Conservation (phyloP, 768 basidiomycete genomes). For the Mycena pura region DNA sequence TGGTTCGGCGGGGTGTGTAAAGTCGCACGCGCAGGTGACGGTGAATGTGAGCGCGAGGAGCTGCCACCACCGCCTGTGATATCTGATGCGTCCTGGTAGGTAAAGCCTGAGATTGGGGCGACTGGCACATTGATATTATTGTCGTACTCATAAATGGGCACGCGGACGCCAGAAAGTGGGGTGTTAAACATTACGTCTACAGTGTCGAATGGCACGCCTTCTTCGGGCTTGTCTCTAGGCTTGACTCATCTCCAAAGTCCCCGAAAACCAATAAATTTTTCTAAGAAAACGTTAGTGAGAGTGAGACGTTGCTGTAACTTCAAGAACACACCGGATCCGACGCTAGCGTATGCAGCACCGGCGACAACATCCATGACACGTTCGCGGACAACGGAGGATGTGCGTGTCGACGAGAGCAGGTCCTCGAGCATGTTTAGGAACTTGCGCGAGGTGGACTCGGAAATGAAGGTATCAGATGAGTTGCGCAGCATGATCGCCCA, state of each 20-base stretch:
- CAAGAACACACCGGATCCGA: slow-evolving; percentile 47
- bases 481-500: slow-evolving; percentile 93
- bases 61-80: slow-evolving; percentile 32
- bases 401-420: slow-evolving; percentile 61
- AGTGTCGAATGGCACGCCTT: slow-evolving; percentile 70
- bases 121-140: too few species aligned
- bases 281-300: slow-evolving; percentile 5
- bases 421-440: slow-evolving; percentile 84
- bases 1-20: slow-evolving; percentile 9
- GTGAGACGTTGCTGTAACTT: background rate
- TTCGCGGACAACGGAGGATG: slow-evolving; percentile 68
- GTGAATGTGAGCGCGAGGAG: slow-evolving; percentile 51
- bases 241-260: slow-evolving; percentile 20
- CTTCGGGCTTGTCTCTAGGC: slow-evolving; percentile 68
- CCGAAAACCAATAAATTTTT: slow-evolving; percentile 57
- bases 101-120: slow-evolving; percentile 39
- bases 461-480: slow-evolving; percentile 70
- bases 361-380: background rate
- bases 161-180: slow-evolving; percentile 2
- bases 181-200: slow-evolving; percentile 51
- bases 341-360: slow-evolving; percentile 76
- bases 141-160: slow-evolving; percentile 16
- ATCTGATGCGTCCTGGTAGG: slow-evolving; percentile 46
- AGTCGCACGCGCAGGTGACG: slow-evolving; percentile 27
- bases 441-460: slow-evolving; percentile 73